Conservation (phyloP, 805 yeast genomes). For the Isabelozyma heimii region DNA sequence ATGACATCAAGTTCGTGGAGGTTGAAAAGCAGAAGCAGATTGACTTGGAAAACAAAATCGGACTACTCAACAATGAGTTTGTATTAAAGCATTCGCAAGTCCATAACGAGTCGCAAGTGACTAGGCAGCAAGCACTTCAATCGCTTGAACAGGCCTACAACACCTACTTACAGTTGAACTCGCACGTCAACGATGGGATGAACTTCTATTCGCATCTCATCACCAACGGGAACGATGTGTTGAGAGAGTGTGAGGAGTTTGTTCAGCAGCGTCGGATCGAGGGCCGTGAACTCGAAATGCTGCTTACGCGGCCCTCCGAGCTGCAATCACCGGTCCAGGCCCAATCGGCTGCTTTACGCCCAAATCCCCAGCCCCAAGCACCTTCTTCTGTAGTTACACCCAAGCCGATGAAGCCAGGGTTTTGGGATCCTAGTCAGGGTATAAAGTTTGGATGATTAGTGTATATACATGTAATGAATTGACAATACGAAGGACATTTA, state of each 20-base stretch:
- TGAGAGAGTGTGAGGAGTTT: constrained; percentile 50
- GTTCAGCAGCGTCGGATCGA: constrained; percentile 50
- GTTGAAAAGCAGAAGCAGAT: constrained; percentile 29
- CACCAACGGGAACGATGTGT: constrained; percentile 41
- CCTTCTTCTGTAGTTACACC: not conserved
- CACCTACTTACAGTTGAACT: constrained; percentile 53
- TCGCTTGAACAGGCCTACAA: constrained; percentile 48
- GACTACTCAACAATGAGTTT: constrained; percentile 26
- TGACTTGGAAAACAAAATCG: constrained; percentile 37
- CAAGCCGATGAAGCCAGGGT: not conserved
- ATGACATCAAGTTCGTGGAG: constrained; percentile 49
- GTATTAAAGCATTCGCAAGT: constrained; percentile 12
- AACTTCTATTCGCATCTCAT: constrained; percentile 67
- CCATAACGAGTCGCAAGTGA: constrained; percentile 19
- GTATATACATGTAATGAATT: not conserved
- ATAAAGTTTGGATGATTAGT: constrained; percentile 9
- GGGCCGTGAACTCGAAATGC: constrained; percentile 35
- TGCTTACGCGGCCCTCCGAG: not conserved
- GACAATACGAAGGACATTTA: too few relatives aligned
- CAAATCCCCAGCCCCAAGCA: not conserved
- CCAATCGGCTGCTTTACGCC: too few relatives aligned
- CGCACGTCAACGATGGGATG: constrained; percentile 65
- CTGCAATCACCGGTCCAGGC: too few relatives aligned
- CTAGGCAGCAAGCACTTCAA: constrained; percentile 51
- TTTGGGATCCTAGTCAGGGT: constrained; percentile 14